Percentiles rank a stretch among this genome's conserved stretches.
These are phyloP conservation scores for Grifola frondosa DNA, from an alignment of 1,284 basidiomycete species.

Conservation along the genomic window DNA sequence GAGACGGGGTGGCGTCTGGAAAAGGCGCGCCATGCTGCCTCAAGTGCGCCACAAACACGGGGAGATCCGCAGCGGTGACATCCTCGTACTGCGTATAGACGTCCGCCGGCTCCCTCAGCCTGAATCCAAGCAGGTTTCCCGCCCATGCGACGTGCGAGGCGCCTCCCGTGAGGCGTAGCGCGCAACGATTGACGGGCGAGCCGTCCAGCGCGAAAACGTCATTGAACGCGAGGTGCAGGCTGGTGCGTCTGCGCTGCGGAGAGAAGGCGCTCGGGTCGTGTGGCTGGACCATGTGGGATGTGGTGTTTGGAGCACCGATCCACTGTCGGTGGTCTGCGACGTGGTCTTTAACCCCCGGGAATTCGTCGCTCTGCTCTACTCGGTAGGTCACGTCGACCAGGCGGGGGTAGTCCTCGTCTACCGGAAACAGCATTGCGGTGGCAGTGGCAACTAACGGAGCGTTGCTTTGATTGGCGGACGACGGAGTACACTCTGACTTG, in stretches of 20 bases:
- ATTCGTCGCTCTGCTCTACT: not conserved
- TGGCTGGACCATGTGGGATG: not conserved
- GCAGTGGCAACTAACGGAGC: too few relatives aligned
- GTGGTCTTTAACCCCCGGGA: constrained; percentile 1
- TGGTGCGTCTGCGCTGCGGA: not conserved
- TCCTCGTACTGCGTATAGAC: constrained; percentile 8
- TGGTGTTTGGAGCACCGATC: not conserved
- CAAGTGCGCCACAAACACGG: constrained; percentile 5
- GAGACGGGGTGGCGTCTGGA: not conserved
- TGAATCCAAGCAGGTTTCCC: constrained; percentile 9
- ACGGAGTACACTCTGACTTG: not conserved
- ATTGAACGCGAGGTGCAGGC: constrained; percentile 13
- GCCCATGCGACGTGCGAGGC: constrained; percentile 1
- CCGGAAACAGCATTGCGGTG: constrained; percentile 4
- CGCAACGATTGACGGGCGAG: constrained; percentile 5
- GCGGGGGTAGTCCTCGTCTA: not conserved
- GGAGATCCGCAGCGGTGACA: constrained; percentile 7
- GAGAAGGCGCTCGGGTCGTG: not conserved
- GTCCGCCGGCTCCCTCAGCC: constrained; percentile 4
- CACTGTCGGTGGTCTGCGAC: constrained; percentile 1
- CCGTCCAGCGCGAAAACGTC: not conserved
- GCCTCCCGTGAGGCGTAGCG: not conserved
- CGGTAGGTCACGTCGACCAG: constrained; percentile 1
- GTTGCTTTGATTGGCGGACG: not conserved
- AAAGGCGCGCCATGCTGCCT: not conserved